Percentiles rank a stretch among this genome's conserved stretches.
Evolutionary conservation across 75 land plant species (phyloP).

Genomic region (Cupressus sempervirens): DNA sequence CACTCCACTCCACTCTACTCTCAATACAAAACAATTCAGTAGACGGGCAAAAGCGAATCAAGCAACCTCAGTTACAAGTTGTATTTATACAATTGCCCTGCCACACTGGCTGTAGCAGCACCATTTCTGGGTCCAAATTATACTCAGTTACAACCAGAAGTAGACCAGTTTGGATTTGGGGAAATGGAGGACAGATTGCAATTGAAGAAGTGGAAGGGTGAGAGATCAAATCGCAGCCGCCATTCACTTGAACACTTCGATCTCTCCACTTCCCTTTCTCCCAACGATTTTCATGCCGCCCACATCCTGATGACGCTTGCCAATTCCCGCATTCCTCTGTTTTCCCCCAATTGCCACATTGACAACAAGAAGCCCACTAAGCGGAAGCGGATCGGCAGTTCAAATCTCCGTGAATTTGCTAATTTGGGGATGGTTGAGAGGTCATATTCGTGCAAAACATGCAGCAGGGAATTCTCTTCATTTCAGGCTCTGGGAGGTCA

Average conservation of each 20-base stretch:
- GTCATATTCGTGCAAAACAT: constrained; percentile 47
- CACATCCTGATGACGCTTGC: background rate
- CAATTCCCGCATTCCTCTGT: background rate
- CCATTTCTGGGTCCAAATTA: too few relatives aligned
- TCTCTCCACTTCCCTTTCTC: background rate
- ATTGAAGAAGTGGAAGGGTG: too few relatives aligned
- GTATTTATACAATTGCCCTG: too few relatives aligned
- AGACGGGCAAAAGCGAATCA: too few relatives aligned
- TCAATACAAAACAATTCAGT: too few relatives aligned
- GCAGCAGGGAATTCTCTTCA: constrained; percentile 41
- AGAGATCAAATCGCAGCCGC: background rate
- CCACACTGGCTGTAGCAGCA: too few relatives aligned
- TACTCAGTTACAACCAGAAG: too few relatives aligned
- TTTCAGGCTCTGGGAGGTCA: constrained; percentile 72
- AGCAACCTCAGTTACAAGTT: too few relatives aligned
- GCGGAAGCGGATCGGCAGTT: background rate
- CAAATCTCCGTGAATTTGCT: background rate
- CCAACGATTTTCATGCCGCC: background rate
- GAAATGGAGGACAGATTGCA: too few relatives aligned
- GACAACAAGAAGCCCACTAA: background rate
- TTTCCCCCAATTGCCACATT: background rate
- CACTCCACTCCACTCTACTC: too few relatives aligned
- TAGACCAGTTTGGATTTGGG: too few relatives aligned
- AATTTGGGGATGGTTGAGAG: background rate
- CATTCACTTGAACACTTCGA: background rate